Evolutionary conservation across 768 basidiomycete genomes (phyloP).

Genomic region (Trametes cingulata): DNA sequence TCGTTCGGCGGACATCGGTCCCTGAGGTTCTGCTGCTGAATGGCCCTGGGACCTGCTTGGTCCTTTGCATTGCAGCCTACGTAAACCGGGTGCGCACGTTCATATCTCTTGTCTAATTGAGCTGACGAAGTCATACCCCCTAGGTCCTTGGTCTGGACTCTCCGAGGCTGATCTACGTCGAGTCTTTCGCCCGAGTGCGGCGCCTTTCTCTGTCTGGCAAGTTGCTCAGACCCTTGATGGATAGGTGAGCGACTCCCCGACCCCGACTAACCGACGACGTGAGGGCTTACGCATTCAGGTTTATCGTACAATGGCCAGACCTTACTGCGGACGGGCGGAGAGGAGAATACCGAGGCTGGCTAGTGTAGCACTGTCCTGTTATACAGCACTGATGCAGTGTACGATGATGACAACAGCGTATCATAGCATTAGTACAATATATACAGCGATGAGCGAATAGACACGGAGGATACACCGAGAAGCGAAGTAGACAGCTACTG

Average conservation of each 20-base stretch:
- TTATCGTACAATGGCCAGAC: constrained; percentile 89
- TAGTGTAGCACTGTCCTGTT: constrained; percentile 48
- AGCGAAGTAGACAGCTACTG: not conserved
- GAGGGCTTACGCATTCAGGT: constrained; percentile 44
- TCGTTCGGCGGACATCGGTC: constrained; percentile 39
- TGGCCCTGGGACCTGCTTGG: constrained; percentile 92
- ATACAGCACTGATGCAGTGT: not conserved
- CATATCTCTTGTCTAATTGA: not conserved
- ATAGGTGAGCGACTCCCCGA: constrained; percentile 50
- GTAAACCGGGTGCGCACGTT: constrained; percentile 62
- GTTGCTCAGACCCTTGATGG: constrained; percentile 78
- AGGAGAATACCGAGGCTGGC: constrained; percentile 61
- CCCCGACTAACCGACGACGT: not conserved
- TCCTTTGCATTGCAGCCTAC: constrained; percentile 70
- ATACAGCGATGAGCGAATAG: not conserved
- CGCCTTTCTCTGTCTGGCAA: constrained; percentile 83
- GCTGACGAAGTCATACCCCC: constrained; percentile 8
- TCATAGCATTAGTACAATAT: constrained; percentile 6
- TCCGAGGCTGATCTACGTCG: constrained; percentile 82
- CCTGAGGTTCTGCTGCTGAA: constrained; percentile 85
- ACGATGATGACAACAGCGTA: not conserved
- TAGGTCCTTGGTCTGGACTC: constrained; percentile 76
- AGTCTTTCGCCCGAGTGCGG: constrained; percentile 88
- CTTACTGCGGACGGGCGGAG: constrained; percentile 42
- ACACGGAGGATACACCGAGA: not conserved